Percentiles rank a stretch among this genome's conserved stretches.
Evolutionary conservation across 2,329 filamentous ascomycete species (phyloP).

Genomic region (Cytospora paraplurivora): DNA sequence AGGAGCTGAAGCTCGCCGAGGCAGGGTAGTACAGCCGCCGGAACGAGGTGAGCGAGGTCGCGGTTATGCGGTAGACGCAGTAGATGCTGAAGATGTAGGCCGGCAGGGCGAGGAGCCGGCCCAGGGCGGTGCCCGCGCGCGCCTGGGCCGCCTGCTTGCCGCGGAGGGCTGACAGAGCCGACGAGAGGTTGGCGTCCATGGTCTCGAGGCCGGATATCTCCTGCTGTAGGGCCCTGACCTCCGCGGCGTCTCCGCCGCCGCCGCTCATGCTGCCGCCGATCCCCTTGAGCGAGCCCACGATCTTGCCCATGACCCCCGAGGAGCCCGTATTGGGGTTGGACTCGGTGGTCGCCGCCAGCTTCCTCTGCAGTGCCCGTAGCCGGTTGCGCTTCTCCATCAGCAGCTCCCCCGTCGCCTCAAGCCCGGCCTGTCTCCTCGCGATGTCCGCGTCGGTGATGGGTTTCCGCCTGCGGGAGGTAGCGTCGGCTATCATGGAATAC

Average conservation of each 20-base stretch:
- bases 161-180: constrained; percentile 65
- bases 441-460: constrained; percentile 75
- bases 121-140: constrained; percentile 67
- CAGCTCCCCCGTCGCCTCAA: constrained; percentile 80
- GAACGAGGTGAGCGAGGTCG: constrained; percentile 68
- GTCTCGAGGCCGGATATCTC: constrained; percentile 79
- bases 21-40: constrained; percentile 56
- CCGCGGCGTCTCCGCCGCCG: constrained; percentile 56
- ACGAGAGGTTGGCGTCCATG: constrained; percentile 73
- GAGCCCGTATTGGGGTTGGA: constrained; percentile 38
- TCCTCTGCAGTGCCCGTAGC: constrained; percentile 69
- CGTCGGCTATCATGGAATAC: constrained; percentile 79
- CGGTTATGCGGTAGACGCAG: constrained; percentile 80
- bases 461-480: constrained; percentile 50
- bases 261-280: constrained; percentile 58
- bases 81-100: constrained; percentile 76
- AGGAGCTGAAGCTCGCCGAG: constrained; percentile 60
- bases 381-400: constrained; percentile 73
- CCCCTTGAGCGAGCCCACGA: constrained; percentile 61
- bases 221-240: constrained; percentile 65
- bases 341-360: constrained; percentile 40
- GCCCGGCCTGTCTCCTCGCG: constrained; percentile 73
- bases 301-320: constrained; percentile 69
- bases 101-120: constrained; percentile 62
- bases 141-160: constrained; percentile 64